Base-by-base conservation (phyloP, 2,329 filamentous ascomycete genomes). In the Penicillium verrucosum region DNA sequence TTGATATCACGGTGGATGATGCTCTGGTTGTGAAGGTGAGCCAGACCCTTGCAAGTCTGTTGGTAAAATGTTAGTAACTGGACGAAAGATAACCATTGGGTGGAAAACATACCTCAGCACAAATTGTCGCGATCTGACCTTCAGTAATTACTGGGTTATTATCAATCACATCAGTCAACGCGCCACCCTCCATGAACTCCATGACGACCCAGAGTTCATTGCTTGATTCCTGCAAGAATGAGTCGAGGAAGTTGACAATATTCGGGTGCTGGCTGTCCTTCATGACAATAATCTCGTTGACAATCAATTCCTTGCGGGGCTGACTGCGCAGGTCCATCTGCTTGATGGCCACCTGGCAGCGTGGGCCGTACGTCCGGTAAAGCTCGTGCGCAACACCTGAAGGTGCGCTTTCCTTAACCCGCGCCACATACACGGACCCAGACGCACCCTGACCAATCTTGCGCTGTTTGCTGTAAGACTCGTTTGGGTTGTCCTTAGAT, bases 261-360 rank as follows among this genome's bases (percentile, higher is more conserved):
- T 99, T 99, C 59, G 89, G 88, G 75, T 99, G 94, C 73, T 92
- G 90, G 80, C 91, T 96, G 78, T 99, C 94, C 80, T 97, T 97
- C 94, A 99, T 99, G 58, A 99, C 94, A 79, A 99, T 95, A 70
- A 99, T 99, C 72, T 99, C 94, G 75, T 99, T 99, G 51, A 99
- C 94, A 70, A 99, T 99, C 69, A 99, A 80, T 77, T 99, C 94
- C 81, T 99, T 99, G 57, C 94, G 85, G 46, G 94, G 94, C 75
- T 99, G 94, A 71, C 96, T 94, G 49, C 93, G 91, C 54, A 99
- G 84, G 78, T 99, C 94, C 94, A 99, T 99, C 78, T 99, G 94
- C 80, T 99, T 99, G 73, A 99, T 99, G 41, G 94, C 94, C 60
- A 99, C 94, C 73, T 97, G 91, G 48, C 90, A 90, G 61, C 90